Evolutionary conservation across 192 early-diverging fungal species (phyloP).

Genomic region (Geranomyces variabilis): DNA sequence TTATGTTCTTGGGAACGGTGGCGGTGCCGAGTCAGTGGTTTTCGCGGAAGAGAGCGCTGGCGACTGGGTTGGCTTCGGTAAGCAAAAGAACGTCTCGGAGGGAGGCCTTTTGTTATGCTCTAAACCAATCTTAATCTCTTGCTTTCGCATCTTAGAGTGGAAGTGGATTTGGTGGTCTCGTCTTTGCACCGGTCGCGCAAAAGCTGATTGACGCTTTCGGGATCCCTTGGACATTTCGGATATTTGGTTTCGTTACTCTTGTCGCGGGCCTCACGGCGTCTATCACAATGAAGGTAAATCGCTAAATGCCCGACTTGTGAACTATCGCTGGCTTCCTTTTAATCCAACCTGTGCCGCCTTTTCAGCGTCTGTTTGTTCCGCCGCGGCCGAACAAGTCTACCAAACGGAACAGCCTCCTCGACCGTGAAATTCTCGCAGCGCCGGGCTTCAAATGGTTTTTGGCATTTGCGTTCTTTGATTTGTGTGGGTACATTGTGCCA

Average conservation of each 20-base stretch:
- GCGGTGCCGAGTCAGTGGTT: conserved; percentile 75
- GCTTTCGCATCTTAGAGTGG: too few relatives aligned
- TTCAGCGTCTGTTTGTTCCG: background rate
- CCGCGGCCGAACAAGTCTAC: background rate
- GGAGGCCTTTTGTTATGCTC: background rate
- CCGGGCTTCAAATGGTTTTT: conserved; percentile 23
- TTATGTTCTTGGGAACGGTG: conserved; percentile 69
- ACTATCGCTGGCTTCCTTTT: too few relatives aligned
- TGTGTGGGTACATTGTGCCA: conserved; percentile 25
- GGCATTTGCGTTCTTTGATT: conserved; percentile 24
- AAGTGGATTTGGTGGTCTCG: conserved; percentile 73
- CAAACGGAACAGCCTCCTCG: background rate
- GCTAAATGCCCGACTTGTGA: too few relatives aligned
- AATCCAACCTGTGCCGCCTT: too few relatives aligned
- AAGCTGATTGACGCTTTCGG: conserved; percentile 63
- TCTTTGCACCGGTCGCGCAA: conserved; percentile 61
- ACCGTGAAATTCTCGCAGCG: background rate
- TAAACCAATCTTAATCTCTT: background rate
- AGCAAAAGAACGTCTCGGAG: too few relatives aligned
- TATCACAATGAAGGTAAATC: conserved; percentile 32
- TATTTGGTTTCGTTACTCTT: conserved; percentile 61
- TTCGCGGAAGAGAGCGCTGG: conserved; percentile 62
- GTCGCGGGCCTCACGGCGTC: conserved; percentile 44
- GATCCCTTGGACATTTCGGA: conserved; percentile 66
- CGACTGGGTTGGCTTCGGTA: conserved; percentile 76